These are phyloP conservation scores for Lentinula boryana DNA, from an alignment of 768 basidiomycete genomes.

Conservation along the genomic window DNA sequence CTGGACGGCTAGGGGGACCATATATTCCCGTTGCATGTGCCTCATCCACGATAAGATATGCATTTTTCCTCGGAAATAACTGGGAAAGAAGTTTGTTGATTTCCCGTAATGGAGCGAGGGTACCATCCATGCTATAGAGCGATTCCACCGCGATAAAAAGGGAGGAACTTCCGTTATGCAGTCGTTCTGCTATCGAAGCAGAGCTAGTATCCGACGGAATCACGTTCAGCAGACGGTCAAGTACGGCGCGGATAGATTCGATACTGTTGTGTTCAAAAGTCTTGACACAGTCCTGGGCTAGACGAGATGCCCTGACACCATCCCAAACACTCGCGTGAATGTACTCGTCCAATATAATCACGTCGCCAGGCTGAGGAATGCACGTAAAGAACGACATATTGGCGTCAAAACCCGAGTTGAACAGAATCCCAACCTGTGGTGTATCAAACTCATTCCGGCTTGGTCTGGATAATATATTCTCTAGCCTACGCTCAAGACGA, in stretches of 20 bases:
- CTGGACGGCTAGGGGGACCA: conserved; percentile 66
- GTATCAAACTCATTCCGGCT: background rate
- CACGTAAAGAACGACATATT: conserved; percentile 84
- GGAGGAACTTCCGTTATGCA: conserved; percentile 11
- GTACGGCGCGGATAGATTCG: conserved; percentile 30
- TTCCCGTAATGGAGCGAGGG: conserved; percentile 66
- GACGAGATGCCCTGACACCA: conserved; percentile 69
- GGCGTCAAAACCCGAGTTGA: conserved; percentile 92
- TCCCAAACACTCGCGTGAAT: conserved; percentile 92
- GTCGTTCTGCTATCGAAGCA: background rate
- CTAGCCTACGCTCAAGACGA: conserved; percentile 65
- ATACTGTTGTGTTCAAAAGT: conserved; percentile 75
- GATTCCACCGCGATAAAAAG: conserved; percentile 85
- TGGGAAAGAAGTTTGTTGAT: conserved; percentile 62
- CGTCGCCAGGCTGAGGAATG: conserved; percentile 73
- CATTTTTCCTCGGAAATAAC: conserved; percentile 55
- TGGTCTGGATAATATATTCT: conserved; percentile 51
- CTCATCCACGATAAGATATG: conserved; percentile 81
- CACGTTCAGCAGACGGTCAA: background rate
- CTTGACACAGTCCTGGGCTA: conserved; percentile 26
- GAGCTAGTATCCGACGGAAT: background rate
- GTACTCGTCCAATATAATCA: conserved; percentile 76
- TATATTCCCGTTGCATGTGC: conserved; percentile 93
- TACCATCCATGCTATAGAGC: conserved; percentile 96
- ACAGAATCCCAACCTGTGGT: conserved; percentile 56